Percentiles rank a stretch among this genome's conserved stretches.
Evolutionary conservation across 2,329 filamentous ascomycete species (phyloP).

Genomic region (Trichophyton schoenleinii): DNA sequence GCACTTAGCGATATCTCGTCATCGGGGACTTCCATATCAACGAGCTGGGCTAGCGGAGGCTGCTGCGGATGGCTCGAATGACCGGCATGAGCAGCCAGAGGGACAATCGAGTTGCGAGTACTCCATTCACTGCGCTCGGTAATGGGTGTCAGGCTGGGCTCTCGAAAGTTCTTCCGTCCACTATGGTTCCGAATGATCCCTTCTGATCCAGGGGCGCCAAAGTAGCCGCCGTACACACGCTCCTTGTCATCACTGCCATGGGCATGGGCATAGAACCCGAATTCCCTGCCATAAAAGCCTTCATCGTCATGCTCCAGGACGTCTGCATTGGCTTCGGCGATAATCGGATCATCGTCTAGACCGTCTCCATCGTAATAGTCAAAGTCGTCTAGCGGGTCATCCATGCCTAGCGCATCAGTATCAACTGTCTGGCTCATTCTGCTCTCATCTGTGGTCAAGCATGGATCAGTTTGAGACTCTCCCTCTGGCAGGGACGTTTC

Average conservation of each 20-base stretch:
- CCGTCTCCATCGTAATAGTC: constrained; percentile 52
- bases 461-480: constrained; percentile 29
- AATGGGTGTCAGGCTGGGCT: constrained; percentile 90
- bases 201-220: constrained; percentile 60
- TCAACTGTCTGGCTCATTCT: constrained; percentile 37
- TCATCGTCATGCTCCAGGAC: constrained; percentile 84
- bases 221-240: constrained; percentile 75
- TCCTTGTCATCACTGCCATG: constrained; percentile 40
- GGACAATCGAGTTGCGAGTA: constrained; percentile 82
- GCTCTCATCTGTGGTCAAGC: constrained; percentile 39
- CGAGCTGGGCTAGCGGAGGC: constrained; percentile 65
- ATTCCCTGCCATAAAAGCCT: constrained; percentile 91
- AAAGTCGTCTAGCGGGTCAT: constrained; percentile 32
- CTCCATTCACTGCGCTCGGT: constrained; percentile 94
- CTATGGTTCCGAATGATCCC: constrained; percentile 53
- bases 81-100: constrained; percentile 44
- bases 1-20: constrained; percentile 61
- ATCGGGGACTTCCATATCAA: constrained; percentile 47
- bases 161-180: constrained; percentile 60
- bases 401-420: constrained; percentile 20
- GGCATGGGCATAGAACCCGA: constrained; percentile 72
- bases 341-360: constrained; percentile 76
- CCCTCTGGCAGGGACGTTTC: constrained; percentile 27
- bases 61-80: constrained; percentile 42
- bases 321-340: constrained; percentile 89